Evolutionary conservation across 2,329 filamentous ascomycete species (phyloP), one percentile per base, ranked within the genome.

Genomic region (Trichoderma hamatum): DNA sequence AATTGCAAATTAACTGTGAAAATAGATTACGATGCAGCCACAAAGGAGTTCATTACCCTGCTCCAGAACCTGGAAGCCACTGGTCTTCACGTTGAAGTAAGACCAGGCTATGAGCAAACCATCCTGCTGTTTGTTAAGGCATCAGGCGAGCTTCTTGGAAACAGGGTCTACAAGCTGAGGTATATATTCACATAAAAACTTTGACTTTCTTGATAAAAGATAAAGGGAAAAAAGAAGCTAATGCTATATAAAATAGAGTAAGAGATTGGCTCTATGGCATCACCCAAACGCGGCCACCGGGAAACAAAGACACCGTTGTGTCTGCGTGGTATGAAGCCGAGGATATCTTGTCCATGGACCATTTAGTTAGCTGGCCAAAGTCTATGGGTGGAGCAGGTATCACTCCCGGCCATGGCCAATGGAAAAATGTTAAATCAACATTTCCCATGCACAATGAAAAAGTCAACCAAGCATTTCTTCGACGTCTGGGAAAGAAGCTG

Each of bases 241-340:
- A 54, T 65, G 36, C 11, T 16, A 21, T 16, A 9, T 61, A 30
- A 28, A 24, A 16, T 69, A 92, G 91, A 73, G 88, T 93, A 36
- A 90, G 89, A 72, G 91, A 94, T 77, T 94, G 90, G 90, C 83
- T 94, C 26, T 88, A 91, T 76, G 90, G 90, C 54, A 88, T 93
- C 71, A 86, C 87, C 54, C 84, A 89, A 56, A 84, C 84, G 51
- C 87, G 91, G 64, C 91, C 91, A 0, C 82, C 83, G 79, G 71
- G 83, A 83, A 72, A 83, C 82, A 78, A 81, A 78, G 67, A 84
- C 85, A 75, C 87, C 81, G 30, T 84, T 84, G 64, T 84, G 84
- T 74, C 88, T 80, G 80, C 76, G 13, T 74, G 73, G 4, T 82
- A 76, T 49, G 89, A 92, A 74, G 86, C 91, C 21, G 91, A 94